phyloP scores from a whole-genome alignment of 805 yeast genomes.

The Candida anglica region DNA sequence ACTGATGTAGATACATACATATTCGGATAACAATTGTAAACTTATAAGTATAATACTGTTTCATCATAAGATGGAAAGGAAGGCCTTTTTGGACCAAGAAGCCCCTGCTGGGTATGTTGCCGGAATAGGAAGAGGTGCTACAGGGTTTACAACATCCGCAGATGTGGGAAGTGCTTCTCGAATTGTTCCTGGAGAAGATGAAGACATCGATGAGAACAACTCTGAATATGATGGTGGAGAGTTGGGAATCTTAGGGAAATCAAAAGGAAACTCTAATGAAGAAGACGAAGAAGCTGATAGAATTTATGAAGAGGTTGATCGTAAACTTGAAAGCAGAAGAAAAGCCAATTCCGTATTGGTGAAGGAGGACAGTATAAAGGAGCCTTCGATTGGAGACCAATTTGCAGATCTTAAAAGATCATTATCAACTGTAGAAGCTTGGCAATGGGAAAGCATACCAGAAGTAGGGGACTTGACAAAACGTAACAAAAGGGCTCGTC shows the following conservation, averaged over 20 bases:
- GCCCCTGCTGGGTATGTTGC: slow-evolving; percentile 91
- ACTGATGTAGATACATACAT: too few species aligned
- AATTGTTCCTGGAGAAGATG: slow-evolving; percentile 27
- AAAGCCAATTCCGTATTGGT: slow-evolving; percentile 17
- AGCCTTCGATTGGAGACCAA: slow-evolving; percentile 39
- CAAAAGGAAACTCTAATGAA: slow-evolving; percentile 21
- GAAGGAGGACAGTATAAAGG: slow-evolving; percentile 13
- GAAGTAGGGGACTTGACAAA: slow-evolving; percentile 87
- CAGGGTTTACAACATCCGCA: slow-evolving; percentile 85
- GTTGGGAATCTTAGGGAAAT: slow-evolving; percentile 25
- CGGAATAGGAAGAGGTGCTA: slow-evolving; percentile 93
- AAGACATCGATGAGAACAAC: slow-evolving; percentile 24
- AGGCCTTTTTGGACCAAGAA: slow-evolving; percentile 71
- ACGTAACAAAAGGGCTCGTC: slow-evolving; percentile 67
- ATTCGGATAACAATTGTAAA: too few species aligned
- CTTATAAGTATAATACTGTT: too few species aligned
- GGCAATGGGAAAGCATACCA: slow-evolving; percentile 80
- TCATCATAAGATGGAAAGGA: slow-evolving; percentile 57
- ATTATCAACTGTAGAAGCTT: slow-evolving; percentile 53
- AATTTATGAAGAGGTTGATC: slow-evolving; percentile 66
- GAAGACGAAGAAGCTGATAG: slow-evolving; percentile 79
- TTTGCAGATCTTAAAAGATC: slow-evolving; percentile 68
- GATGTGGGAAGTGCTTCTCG: slow-evolving; percentile 53
- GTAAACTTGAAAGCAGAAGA: slow-evolving; percentile 35
- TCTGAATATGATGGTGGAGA: slow-evolving; percentile 25